Evolutionary conservation across 108 stramenopile genomes (phyloP).

Genomic region (Conticribra weissflogii): DNA sequence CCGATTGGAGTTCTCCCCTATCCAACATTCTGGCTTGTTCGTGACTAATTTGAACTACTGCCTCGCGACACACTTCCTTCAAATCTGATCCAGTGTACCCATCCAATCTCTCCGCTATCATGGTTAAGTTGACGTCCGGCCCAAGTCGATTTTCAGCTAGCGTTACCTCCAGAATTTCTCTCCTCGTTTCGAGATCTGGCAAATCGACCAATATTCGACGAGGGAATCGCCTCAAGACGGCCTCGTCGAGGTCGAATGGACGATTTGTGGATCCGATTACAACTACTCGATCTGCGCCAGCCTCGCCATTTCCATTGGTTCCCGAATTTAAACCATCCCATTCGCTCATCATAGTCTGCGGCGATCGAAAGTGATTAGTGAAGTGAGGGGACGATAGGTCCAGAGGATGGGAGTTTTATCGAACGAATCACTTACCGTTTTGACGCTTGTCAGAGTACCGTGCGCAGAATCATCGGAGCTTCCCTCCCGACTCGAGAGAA

Average conservation of each 20-base stretch:
- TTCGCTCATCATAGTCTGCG: constrained; percentile 91
- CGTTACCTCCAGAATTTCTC: constrained; percentile 92
- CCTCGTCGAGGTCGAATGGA: constrained; percentile 97
- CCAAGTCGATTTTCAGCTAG: constrained; percentile 87
- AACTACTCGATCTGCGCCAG: constrained; percentile 85
- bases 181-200: constrained; percentile 89
- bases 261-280: constrained; percentile 98
- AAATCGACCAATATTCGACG: constrained; percentile 96
- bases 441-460: constrained; percentile 96
- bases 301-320: constrained; percentile 84
- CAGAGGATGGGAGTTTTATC: no score
- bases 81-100: constrained; percentile 98
- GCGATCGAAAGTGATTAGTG: background rate
- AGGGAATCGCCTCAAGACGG: constrained; percentile 94
- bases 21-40: constrained; percentile 90
- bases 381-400: background rate
- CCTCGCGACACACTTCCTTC: constrained; percentile 96
- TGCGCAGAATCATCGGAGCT: constrained; percentile 95
- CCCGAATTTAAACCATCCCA: constrained; percentile 97
- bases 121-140: constrained; percentile 83
- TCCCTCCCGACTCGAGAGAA: constrained; percentile 89
- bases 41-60: constrained; percentile 95
- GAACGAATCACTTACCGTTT: constrained; percentile 68
- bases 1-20: constrained; percentile 56
- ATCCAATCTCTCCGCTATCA: constrained; percentile 89